phyloP scores from a whole-genome alignment of 129 eudicot genomes.

The Lonicera japonica region DNA sequence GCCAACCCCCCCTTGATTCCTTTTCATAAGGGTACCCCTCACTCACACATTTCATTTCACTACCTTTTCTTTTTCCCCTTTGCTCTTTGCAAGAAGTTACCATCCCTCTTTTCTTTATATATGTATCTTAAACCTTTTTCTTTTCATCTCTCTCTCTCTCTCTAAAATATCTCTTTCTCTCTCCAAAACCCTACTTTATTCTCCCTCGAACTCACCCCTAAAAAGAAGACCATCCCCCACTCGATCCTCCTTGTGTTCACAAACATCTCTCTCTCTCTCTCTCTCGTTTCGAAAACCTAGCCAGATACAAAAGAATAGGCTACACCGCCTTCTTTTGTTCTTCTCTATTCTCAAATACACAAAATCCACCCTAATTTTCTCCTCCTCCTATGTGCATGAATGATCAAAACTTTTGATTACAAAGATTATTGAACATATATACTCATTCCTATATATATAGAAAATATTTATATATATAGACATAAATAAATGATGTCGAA shows the following conservation, averaged over 20 bases:
- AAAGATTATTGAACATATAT: neutral
- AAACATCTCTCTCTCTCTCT: slow-evolving; percentile 23
- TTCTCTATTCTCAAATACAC: slow-evolving; percentile 27
- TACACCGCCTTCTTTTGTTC: slow-evolving; percentile 28
- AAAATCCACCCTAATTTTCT: slow-evolving; percentile 18
- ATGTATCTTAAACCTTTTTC: slow-evolving; percentile 20
- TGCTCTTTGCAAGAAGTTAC: slow-evolving; percentile 80
- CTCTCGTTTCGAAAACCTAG: slow-evolving; percentile 28
- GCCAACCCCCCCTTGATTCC: slow-evolving; percentile 38
- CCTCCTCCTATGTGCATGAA: slow-evolving; percentile 6
- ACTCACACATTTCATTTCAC: slow-evolving; percentile 17
- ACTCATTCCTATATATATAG: slow-evolving; percentile 4
- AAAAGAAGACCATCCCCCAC: slow-evolving; percentile 55
- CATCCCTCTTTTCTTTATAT: slow-evolving; percentile 31
- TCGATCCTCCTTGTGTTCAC: slow-evolving; percentile 81
- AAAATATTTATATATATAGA: neutral
- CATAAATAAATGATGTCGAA: slow-evolving; percentile 44
- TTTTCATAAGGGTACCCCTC: slow-evolving; percentile 18
- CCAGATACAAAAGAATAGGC: slow-evolving; percentile 33
- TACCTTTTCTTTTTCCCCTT: slow-evolving; percentile 39
- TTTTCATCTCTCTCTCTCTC: neutral
- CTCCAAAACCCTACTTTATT: slow-evolving; percentile 61
- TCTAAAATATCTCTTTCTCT: slow-evolving; percentile 5
- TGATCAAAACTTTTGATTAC: neutral
- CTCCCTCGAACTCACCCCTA: slow-evolving; percentile 67